These are phyloP conservation scores for Albugo candida DNA, from an alignment of 352 stramenopile species.

Conservation along the genomic window DNA sequence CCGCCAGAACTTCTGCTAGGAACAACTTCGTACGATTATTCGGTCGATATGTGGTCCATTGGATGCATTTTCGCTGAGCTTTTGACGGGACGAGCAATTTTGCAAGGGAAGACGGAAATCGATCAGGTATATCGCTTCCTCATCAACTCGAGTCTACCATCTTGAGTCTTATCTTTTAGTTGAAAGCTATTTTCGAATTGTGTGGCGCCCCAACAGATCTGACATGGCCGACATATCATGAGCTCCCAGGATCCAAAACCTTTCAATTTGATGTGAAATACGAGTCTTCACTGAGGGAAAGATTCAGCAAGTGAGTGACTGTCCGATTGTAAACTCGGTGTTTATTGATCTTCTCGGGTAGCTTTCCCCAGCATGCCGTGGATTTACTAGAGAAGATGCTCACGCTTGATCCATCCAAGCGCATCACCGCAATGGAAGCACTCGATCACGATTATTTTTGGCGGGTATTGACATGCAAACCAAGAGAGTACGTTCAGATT, in stretches of 20 bases:
- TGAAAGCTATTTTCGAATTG: conserved; percentile 65
- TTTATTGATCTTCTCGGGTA: conserved; percentile 5
- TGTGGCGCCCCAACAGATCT: conserved; percentile 59
- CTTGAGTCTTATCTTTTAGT: conserved; percentile 10
- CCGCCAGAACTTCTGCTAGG: conserved; percentile 85
- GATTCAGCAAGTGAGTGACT: conserved; percentile 55
- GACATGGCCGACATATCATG: conserved; percentile 61
- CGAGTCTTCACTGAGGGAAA: conserved; percentile 36
- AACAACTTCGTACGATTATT: conserved; percentile 81
- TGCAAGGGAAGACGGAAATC: conserved; percentile 67
- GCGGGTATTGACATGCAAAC: conserved; percentile 69
- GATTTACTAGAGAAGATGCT: conserved; percentile 89
- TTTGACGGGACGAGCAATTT: conserved; percentile 53
- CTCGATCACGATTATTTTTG: conserved; percentile 96
- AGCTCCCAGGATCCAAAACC: conserved; percentile 40
- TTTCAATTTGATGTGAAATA: conserved; percentile 65
- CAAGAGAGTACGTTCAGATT: conserved; percentile 33
- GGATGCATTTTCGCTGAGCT: conserved; percentile 75
- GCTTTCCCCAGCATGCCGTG: conserved; percentile 54
- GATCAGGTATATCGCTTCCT: conserved; percentile 29
- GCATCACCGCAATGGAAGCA: conserved; percentile 87
- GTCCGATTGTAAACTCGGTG: background rate
- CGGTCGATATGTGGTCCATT: conserved; percentile 90
- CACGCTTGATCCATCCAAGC: conserved; percentile 85
- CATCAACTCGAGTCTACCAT: background rate